Evolutionary conservation across 208 protist species (phyloP), one percentile per base, ranked within the genome.

Genomic region (Herpetomonas muscarum): DNA sequence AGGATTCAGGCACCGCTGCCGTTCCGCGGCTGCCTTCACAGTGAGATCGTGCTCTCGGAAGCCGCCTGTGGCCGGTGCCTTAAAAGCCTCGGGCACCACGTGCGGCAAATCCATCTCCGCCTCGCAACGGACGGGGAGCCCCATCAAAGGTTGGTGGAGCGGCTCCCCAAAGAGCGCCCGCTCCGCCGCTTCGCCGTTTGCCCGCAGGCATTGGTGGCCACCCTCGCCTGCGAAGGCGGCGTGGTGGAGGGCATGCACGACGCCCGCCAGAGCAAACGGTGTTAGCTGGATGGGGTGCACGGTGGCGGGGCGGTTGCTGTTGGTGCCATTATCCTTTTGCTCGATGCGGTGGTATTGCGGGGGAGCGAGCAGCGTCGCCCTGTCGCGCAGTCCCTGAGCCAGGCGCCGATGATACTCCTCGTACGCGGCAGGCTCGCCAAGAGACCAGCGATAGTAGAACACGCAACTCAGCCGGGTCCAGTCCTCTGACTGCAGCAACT

Each of bases 381-480:
- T 51, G 44, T 55, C 66, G 54, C 2, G 84, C 80, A 1, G 55
- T 55, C 17, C 53, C 15, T 12, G 5, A 6, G 41, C 44, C 36
- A 91, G 64, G 3, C 87, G 79, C 4, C 87, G 75, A 32, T 39
- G 17, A 64, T 96, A 96, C 58, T 91, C 79, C 3, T 64, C 69
- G 50, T 92, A 81, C 53, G 79, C 81, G 1, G 58, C 34, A 6
- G 81, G 70, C 59, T 92, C 86, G 1, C 90, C 90, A 0, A 96
- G 68, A 6, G 69, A 52, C 3, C 76, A 64, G 54, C 90, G 80
- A 64, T 93, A 96, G 69, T 96, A 96, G 54, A 94, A 93, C 2
- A 96, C 90, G 62, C 90, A 94, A 1, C 85, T 89, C 7, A 96
- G 69, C 22, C 90, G 53, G 46, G 52, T 61, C 86, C 90, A 96